These are phyloP conservation scores for Aspergillus persii DNA, from an alignment of 2,329 filamentous ascomycete genomes.

Conservation along the genomic window DNA sequence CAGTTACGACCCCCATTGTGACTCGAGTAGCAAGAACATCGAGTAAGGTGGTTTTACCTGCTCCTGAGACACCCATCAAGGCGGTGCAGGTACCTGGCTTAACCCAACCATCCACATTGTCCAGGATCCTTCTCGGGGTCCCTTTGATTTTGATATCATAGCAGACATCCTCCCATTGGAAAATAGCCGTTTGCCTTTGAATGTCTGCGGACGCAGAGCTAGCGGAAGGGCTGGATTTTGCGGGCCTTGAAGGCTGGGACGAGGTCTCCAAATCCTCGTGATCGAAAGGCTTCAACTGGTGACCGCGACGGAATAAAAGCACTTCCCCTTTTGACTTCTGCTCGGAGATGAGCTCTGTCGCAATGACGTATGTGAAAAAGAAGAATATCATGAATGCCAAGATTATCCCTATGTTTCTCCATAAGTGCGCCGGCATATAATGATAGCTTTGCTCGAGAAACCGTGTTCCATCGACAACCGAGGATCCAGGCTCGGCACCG, in stretches of 20 bases:
- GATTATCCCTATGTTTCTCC: neutral
- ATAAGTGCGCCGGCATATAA: neutral
- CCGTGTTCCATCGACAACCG: neutral
- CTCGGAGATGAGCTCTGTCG: constrained; percentile 25
- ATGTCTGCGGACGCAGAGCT: neutral
- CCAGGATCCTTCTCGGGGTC: neutral
- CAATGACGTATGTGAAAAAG: constrained; percentile 18
- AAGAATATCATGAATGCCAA: neutral
- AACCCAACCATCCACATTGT: constrained; percentile 2
- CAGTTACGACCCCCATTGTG: neutral
- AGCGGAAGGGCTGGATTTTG: neutral
- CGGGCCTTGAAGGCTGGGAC: neutral
- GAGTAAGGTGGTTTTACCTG: neutral
- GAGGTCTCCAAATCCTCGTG: neutral
- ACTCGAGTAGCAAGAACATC: neutral
- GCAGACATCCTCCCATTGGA: constrained; percentile 1
- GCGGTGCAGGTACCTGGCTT: neutral
- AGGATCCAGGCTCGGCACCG: neutral
- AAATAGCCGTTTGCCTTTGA: neutral
- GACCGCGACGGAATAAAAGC: constrained; percentile 27
- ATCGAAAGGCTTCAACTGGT: constrained; percentile 6
- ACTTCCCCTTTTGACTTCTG: constrained; percentile 30
- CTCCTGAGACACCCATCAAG: neutral
- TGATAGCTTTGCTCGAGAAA: neutral
- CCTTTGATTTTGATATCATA: constrained; percentile 3